phyloP scores from a whole-genome alignment of 495 filamentous ascomycete species.

The Hypoxylon fuscum region DNA sequence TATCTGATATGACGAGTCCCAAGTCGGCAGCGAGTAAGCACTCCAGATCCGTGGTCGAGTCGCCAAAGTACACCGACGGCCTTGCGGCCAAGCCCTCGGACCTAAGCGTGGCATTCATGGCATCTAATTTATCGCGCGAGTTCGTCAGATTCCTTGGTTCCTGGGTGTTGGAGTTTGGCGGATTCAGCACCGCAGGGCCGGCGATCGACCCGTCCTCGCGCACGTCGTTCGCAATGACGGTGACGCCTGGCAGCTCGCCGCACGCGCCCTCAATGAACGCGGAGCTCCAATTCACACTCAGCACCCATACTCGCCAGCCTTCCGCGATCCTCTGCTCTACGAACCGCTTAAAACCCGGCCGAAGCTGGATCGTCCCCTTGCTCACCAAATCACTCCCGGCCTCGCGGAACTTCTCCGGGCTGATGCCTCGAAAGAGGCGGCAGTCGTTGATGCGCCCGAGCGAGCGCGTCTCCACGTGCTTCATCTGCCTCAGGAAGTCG shows the following conservation, averaged over 20 bases:
- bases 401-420: constrained; percentile 19
- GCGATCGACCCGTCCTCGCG: constrained; percentile 43
- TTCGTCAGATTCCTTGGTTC: constrained; percentile 40
- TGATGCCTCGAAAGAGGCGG: constrained; percentile 47
- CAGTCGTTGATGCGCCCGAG: constrained; percentile 44
- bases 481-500: constrained; percentile 47
- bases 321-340: constrained; percentile 20
- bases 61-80: constrained; percentile 45
- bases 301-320: constrained; percentile 47
- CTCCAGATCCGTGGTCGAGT: constrained; percentile 50
- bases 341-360: constrained; percentile 50
- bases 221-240: constrained; percentile 48
- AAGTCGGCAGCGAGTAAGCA: constrained; percentile 49
- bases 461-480: constrained; percentile 47
- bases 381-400: constrained; percentile 41
- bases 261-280: constrained; percentile 51
- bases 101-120: constrained; percentile 27
- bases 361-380: constrained; percentile 38
- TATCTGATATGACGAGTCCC: constrained; percentile 52
- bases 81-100: constrained; percentile 10
- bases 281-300: constrained; percentile 58
- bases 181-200: constrained; percentile 45
- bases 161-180: neutral
- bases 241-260: constrained; percentile 30
- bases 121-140: constrained; percentile 45